phyloP scores from a whole-genome alignment of 805 yeast genomes.

The Priceomyces melissophilus region DNA sequence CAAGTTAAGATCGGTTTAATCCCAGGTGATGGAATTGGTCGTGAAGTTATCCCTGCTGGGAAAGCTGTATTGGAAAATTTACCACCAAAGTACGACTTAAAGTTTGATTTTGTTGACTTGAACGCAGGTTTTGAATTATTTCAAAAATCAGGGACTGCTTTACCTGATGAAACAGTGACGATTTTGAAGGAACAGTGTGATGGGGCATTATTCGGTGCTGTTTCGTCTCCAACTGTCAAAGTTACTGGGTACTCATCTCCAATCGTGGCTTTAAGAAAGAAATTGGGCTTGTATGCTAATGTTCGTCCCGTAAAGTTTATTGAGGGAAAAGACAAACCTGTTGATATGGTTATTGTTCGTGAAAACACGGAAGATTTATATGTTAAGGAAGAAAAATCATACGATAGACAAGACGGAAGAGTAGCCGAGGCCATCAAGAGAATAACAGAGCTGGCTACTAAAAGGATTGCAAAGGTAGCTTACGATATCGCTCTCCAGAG shows the following conservation, averaged over 20 bases:
- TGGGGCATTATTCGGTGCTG: conserved; percentile 98
- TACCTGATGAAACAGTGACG: conserved; percentile 89
- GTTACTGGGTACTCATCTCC: conserved; percentile 98
- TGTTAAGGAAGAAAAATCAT: conserved; percentile 86
- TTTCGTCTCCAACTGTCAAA: conserved; percentile 88
- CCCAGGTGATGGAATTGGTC: conserved; percentile 98
- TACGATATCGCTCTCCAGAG: conserved; percentile 90
- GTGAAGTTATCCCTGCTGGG: conserved; percentile 98
- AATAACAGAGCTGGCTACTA: conserved; percentile 84
- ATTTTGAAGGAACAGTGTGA: conserved; percentile 78
- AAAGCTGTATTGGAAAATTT: conserved; percentile 79
- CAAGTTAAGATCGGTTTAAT: conserved; percentile 59
- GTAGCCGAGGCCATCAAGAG: conserved; percentile 98
- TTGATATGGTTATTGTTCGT: conserved; percentile 96
- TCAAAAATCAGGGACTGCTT: conserved; percentile 91
- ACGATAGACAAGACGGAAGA: conserved; percentile 73
- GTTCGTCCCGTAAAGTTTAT: conserved; percentile 97
- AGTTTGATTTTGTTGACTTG: conserved; percentile 81
- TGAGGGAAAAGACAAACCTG: conserved; percentile 79
- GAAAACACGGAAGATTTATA: conserved; percentile 98
- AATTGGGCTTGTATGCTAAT: conserved; percentile 90
- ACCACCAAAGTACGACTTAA: conserved; percentile 69
- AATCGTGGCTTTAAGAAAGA: conserved; percentile 96
- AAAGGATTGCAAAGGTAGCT: conserved; percentile 85
- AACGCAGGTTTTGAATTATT: conserved; percentile 95